Base-by-base conservation (phyloP, 2,329 filamentous ascomycete genomes). In the Cladophialophora psammophila region DNA sequence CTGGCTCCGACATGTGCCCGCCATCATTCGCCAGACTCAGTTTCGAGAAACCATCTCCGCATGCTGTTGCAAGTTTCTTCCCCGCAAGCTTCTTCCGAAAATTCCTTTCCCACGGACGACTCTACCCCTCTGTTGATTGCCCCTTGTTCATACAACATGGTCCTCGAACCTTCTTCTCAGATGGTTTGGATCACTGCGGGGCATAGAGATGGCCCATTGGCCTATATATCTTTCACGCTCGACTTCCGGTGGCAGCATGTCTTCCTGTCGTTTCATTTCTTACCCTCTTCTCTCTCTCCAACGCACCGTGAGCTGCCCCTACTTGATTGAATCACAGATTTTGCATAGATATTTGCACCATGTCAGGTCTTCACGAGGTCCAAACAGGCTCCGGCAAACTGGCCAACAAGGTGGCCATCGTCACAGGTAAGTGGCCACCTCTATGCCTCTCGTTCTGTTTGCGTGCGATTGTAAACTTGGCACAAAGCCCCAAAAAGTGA, bases 351-450 rank as follows among this genome's bases (percentile, higher is more conserved):
- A 26, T 12, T 12, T 50, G 36, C 60, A 70, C 65, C 34, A 70
- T 70, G 68, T 68, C 68, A 40, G 61, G 66, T 32, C 68, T 72
- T 40, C 71, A 72, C 48, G 60, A 68, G 59, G 67, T 72, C 40
- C 71, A 72, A 35, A 71, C 68, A 42, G 71, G 71, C 35, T 67
- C 70, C 9, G 71, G 71, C 36, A 76, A 80, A 63, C 75, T 82
- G 10, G 75, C 78, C 63, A 80, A 78, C 64, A 82, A 82, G 69
- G 79, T 82, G 48, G 79, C 80, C 68, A 80, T 82, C 54, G 78
- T 82, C 31, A 82, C 80, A 18, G 80, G 80, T 81, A 64, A 34
- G 59, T 38, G 9, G 10, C 31, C 18, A 12, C 5, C 4, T 45
- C 42, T 18, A 38, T 48, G 52, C 13, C 5, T 50, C 13, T 61